Conservation (phyloP, 768 basidiomycete species). For the Trametes gibbosa region DNA sequence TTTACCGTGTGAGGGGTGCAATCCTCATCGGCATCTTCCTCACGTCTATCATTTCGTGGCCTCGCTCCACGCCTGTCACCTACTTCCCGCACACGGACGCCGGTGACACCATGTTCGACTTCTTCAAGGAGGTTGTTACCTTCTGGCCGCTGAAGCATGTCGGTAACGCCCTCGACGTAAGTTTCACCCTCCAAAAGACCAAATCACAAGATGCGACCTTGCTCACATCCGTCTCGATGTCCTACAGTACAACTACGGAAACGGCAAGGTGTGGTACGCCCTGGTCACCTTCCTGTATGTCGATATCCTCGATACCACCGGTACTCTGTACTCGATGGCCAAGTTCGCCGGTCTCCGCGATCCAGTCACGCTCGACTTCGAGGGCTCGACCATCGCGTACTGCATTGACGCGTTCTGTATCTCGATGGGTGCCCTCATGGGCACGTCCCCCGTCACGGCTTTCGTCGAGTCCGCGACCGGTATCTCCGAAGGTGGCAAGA, state of each 20-base stretch:
- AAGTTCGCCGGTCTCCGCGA: constrained; percentile 88
- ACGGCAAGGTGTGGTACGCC: constrained; percentile 83
- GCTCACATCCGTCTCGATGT: neutral
- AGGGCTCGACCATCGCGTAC: constrained; percentile 78
- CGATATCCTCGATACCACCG: constrained; percentile 68
- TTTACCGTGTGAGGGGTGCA: constrained; percentile 82
- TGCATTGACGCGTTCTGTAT: constrained; percentile 82
- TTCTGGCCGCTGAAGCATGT: constrained; percentile 62
- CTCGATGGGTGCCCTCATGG: constrained; percentile 77
- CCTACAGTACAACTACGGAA: constrained; percentile 37
- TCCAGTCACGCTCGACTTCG: constrained; percentile 82
- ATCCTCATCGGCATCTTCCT: constrained; percentile 82
- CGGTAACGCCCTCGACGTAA: constrained; percentile 68
- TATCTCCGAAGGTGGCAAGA: constrained; percentile 85
- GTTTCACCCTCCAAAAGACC: constrained; percentile 16
- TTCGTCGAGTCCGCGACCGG: constrained; percentile 83
- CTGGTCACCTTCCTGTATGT: constrained; percentile 88
- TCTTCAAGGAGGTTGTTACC: constrained; percentile 81
- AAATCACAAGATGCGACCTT: neutral
- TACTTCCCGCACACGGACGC: constrained; percentile 70
- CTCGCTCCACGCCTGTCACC: constrained; percentile 76
- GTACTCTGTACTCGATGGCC: constrained; percentile 88
- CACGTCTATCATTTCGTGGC: constrained; percentile 86
- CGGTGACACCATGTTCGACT: constrained; percentile 75
- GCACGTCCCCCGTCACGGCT: constrained; percentile 78